phyloP scores from a whole-genome alignment of 352 stramenopile species.

The Globisporangium lucens region DNA sequence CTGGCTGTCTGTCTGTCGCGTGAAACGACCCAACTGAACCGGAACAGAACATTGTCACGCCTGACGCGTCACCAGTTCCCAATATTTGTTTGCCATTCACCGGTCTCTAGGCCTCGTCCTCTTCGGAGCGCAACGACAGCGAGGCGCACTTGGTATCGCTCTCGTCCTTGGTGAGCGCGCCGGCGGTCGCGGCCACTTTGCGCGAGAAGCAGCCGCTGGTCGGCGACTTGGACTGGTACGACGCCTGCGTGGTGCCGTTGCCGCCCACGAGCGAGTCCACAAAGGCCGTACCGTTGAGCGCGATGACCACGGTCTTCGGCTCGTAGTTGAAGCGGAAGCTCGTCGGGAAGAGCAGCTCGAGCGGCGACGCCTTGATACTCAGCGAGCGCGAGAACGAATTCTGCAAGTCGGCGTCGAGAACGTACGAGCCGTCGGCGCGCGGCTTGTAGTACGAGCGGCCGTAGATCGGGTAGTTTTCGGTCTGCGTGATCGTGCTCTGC shows the following conservation, averaged over 20 bases:
- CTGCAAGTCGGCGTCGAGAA: slow-evolving; percentile 38
- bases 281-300: slow-evolving; percentile 26
- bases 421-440: slow-evolving; percentile 31
- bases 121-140: not conserved
- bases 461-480: slow-evolving; percentile 51
- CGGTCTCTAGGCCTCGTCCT: not conserved
- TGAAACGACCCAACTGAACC: too few relatives aligned
- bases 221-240: slow-evolving; percentile 21
- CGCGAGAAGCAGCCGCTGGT: slow-evolving; percentile 34
- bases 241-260: slow-evolving; percentile 30
- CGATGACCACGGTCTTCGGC: slow-evolving; percentile 24
- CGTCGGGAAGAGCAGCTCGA: slow-evolving; percentile 18
- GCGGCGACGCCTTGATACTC: slow-evolving; percentile 14
- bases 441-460: slow-evolving; percentile 46
- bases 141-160: slow-evolving; percentile 10
- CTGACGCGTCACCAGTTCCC: too few relatives aligned
- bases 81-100: too few relatives aligned
- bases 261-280: slow-evolving; percentile 35
- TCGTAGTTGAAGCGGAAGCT: slow-evolving; percentile 26
- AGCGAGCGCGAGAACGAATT: slow-evolving; percentile 40
- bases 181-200: slow-evolving; percentile 16
- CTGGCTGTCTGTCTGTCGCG: too few relatives aligned
- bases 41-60: too few relatives aligned
- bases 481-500: slow-evolving; percentile 21
- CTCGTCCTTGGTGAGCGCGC: slow-evolving; percentile 24